A percentile compares a stretch with the other conserved stretches of the same genome.
phyloP scores from a whole-genome alignment of 2,329 filamentous ascomycete species.

The Aureobasidium melanogenum region DNA sequence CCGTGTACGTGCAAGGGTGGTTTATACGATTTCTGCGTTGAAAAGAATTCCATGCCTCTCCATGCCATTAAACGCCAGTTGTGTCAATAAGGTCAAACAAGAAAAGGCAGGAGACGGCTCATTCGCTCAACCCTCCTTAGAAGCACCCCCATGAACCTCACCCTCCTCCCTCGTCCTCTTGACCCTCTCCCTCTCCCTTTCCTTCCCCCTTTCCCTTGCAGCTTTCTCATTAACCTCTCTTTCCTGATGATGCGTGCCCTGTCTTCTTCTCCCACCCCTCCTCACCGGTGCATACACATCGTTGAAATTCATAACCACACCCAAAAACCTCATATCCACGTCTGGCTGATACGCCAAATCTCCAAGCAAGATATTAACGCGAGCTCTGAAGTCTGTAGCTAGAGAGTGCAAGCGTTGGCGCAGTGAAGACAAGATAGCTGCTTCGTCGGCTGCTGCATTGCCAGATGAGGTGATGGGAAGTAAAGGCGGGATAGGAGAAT shows the following conservation, averaged over 20 bases:
- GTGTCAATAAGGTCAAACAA: too few species aligned
- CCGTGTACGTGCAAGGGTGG: too few species aligned
- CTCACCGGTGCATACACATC: conserved; percentile 80
- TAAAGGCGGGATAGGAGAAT: conserved; percentile 34
- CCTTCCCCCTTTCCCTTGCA: conserved; percentile 16
- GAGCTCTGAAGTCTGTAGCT: conserved; percentile 64
- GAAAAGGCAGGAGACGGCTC: not conserved
- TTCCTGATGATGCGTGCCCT: not conserved
- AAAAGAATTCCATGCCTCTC: too few species aligned
- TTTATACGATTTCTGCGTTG: too few species aligned
- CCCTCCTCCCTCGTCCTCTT: conserved; percentile 13
- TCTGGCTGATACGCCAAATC: conserved; percentile 91
- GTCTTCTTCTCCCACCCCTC: conserved; percentile 32
- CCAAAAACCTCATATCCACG: conserved; percentile 89
- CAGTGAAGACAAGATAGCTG: conserved; percentile 65
- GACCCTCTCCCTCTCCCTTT: conserved; percentile 6
- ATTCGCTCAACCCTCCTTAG: not conserved
- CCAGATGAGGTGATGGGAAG: conserved; percentile 26
- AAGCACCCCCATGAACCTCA: conserved; percentile 1
- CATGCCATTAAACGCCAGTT: too few species aligned
- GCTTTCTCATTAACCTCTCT: not conserved
- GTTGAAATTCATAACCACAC: conserved; percentile 98
- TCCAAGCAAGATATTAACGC: conserved; percentile 73
- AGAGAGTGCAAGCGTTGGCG: conserved; percentile 64
- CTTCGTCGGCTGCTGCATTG: conserved; percentile 36